phyloP scores from a whole-genome alignment of 2,329 filamentous ascomycete genomes.

The Trichoderma koningiopsis region DNA sequence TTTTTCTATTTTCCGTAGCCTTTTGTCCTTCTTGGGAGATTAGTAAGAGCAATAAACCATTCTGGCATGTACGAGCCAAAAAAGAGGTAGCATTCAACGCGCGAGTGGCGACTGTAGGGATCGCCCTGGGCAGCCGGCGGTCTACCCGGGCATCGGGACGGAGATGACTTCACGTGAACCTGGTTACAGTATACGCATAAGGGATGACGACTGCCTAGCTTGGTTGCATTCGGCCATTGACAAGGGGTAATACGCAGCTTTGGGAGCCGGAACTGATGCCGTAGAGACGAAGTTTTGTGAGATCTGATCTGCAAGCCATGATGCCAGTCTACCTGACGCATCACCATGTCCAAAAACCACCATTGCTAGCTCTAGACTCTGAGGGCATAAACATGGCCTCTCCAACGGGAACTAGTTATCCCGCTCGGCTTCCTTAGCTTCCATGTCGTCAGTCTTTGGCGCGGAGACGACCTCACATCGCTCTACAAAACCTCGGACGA shows the following conservation, averaged over 20 bases:
- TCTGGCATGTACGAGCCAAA: background rate
- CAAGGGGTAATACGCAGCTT: background rate
- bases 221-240: background rate
- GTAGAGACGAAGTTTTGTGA: background rate
- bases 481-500: background rate
- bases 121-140: background rate
- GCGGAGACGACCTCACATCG: background rate
- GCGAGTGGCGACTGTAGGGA: background rate
- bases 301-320: slow-evolving; percentile 6
- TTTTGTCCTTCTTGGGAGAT: background rate
- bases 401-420: background rate
- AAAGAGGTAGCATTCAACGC: background rate
- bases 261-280: background rate
- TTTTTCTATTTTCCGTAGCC: background rate
- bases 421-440: background rate
- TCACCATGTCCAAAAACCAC: background rate
- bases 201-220: background rate
- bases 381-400: background rate
- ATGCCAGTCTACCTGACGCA: slow-evolving; percentile 15
- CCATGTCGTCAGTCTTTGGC: background rate
- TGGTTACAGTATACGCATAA: background rate
- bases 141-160: background rate
- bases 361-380: background rate
- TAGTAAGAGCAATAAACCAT: background rate
- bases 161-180: slow-evolving; percentile 13